Conservation (phyloP, 441 rosid genomes). For the Pelargonium fulgidum region DNA sequence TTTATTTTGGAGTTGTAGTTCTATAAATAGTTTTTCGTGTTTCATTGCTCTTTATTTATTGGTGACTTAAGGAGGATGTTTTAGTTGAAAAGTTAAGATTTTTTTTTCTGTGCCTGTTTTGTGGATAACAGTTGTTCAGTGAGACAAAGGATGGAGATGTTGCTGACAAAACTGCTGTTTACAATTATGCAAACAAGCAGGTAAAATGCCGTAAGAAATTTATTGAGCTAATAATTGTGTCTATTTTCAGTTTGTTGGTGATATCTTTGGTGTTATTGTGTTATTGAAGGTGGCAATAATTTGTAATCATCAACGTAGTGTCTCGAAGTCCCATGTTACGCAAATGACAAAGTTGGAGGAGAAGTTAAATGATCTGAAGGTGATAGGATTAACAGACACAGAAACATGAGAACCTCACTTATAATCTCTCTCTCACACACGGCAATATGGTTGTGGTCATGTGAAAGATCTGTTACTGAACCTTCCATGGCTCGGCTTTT, state of each 20-base stretch:
- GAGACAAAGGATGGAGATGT: conserved; percentile 89
- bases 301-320: conserved; percentile 96
- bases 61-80: neutral
- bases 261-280: neutral
- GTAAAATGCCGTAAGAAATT: conserved; percentile 27
- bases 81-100: neutral
- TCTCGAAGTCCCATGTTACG: conserved; percentile 81
- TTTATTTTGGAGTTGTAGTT: neutral
- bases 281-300: conserved; percentile 86
- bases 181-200: conserved; percentile 89
- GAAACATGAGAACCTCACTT: too few relatives aligned
- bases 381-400: conserved; percentile 10
- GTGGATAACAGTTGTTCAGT: conserved; percentile 50
- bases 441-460: neutral
- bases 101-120: neutral
- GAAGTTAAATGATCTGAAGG: conserved; percentile 84
- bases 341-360: conserved; percentile 81
- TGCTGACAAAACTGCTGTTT: conserved; percentile 66
- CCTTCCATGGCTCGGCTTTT: neutral
- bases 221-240: neutral
- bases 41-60: neutral
- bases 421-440: too few relatives aligned
- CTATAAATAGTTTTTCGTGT: neutral
- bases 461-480: neutral
- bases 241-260: neutral